These are phyloP conservation scores for Trebouxia sp. DNA, from an alignment of 139 green algal species.

Conservation along the genomic window DNA sequence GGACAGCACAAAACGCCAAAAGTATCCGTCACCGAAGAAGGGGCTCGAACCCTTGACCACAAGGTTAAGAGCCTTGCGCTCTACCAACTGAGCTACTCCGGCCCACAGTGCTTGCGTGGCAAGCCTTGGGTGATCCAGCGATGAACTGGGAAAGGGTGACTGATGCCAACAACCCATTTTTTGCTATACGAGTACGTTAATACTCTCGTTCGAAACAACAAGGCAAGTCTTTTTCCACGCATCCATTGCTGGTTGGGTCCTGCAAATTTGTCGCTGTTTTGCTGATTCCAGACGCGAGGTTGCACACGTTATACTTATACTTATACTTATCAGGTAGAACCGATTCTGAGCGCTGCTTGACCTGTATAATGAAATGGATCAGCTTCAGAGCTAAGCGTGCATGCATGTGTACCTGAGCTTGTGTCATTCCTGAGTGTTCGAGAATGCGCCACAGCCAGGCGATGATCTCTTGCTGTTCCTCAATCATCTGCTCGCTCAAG, in stretches of 20 bases:
- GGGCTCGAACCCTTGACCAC: slow-evolving; percentile 33
- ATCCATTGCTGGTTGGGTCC: neutral
- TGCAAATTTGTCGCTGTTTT: slow-evolving; percentile 15
- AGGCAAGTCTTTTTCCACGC: too few relatives aligned
- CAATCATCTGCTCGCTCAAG: slow-evolving; percentile 73
- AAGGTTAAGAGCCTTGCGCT: slow-evolving; percentile 35
- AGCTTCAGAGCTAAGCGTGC: too few relatives aligned
- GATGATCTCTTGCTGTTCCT: slow-evolving; percentile 68
- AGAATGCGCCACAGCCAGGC: slow-evolving; percentile 70
- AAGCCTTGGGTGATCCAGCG: neutral
- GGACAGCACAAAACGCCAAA: neutral
- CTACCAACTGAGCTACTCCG: slow-evolving; percentile 32
- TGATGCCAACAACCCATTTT: too few relatives aligned
- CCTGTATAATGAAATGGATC: too few relatives aligned
- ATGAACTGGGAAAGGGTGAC: neutral
- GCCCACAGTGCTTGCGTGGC: neutral
- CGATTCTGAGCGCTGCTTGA: too few relatives aligned
- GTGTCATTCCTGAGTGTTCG: slow-evolving; percentile 50
- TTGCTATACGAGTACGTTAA: too few relatives aligned
- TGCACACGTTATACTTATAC: too few relatives aligned
- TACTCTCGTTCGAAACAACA: too few relatives aligned
- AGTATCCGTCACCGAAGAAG: slow-evolving; percentile 12
- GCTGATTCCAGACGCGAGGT: too few relatives aligned
- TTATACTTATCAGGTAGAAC: too few relatives aligned
- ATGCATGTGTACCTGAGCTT: slow-evolving; percentile 41